phyloP scores from a whole-genome alignment of 331 rosid genomes.

The Pyracantha coccinea region DNA sequence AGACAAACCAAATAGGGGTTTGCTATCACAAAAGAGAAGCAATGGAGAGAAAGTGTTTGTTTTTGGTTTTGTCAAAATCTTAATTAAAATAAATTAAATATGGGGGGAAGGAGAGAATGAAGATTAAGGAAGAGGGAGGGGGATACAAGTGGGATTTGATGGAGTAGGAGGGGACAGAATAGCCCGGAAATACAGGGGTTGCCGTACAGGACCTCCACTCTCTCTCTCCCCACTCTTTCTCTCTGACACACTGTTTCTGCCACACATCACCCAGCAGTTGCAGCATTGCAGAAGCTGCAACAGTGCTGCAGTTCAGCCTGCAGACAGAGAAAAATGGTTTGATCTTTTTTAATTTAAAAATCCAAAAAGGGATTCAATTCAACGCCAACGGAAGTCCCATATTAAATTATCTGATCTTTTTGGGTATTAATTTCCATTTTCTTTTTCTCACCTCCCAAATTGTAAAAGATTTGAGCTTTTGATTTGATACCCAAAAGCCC shows the following conservation, averaged over 20 bases:
- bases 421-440: neutral
- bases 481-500: slow-evolving; percentile 46
- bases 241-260: slow-evolving; percentile 39
- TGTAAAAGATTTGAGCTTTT: neutral
- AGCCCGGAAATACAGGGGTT: slow-evolving; percentile 84
- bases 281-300: slow-evolving; percentile 71
- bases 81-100: neutral
- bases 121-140: neutral
- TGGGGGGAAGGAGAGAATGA: neutral
- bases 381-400: neutral
- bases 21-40: neutral
- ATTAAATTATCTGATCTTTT: neutral
- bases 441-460: neutral
- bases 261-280: slow-evolving; percentile 80
- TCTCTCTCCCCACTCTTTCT: neutral
- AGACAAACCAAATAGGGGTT: neutral
- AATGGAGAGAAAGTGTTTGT: neutral
- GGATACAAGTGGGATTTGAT: slow-evolving; percentile 78
- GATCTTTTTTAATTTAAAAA: neutral
- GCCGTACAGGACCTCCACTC: slow-evolving; percentile 47
- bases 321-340: slow-evolving; percentile 12
- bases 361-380: neutral
- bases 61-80: neutral
- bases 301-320: slow-evolving; percentile 47
- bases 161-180: slow-evolving; percentile 89